These are phyloP conservation scores for Flagelloscypha sp. DNA, from an alignment of 768 basidiomycete genomes.

Conservation along the genomic window DNA sequence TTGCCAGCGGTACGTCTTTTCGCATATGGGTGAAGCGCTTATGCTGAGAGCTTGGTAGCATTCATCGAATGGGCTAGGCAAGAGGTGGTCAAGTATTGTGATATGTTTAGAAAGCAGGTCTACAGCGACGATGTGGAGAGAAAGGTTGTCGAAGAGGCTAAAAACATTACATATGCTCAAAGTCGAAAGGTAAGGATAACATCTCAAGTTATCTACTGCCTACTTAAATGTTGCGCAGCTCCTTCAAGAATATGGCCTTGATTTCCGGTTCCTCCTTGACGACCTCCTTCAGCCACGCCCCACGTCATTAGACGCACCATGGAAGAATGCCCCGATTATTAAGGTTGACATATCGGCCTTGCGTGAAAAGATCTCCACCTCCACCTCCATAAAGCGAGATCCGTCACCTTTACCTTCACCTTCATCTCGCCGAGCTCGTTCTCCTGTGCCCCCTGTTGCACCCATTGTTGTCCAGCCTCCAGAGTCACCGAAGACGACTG, in stretches of 20 bases:
- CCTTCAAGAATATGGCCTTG: constrained; percentile 87
- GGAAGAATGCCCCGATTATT: too few species aligned
- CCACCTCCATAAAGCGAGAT: background rate
- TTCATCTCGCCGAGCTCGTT: background rate
- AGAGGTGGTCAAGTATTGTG: constrained; percentile 75
- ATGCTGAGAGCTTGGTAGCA: constrained; percentile 34
- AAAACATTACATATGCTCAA: constrained; percentile 69
- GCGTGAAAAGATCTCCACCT: too few species aligned
- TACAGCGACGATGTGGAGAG: constrained; percentile 74
- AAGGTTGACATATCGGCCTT: too few species aligned
- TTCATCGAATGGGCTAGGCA: constrained; percentile 92
- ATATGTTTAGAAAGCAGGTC: constrained; percentile 85
- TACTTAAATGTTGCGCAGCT: constrained; percentile 35
- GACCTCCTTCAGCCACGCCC: too few species aligned
- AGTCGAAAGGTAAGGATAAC: constrained; percentile 62
- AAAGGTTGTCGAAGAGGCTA: constrained; percentile 66
- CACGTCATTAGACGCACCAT: too few species aligned
- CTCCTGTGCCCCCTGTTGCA: background rate
- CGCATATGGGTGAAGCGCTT: background rate
- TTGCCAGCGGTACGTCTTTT: constrained; percentile 69
- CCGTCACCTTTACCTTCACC: background rate
- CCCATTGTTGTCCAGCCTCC: too few species aligned
- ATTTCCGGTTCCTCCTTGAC: constrained; percentile 89
- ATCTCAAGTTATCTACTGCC: background rate
- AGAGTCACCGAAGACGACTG: too few species aligned